These are phyloP conservation scores for Boechera stricta DNA, from an alignment of 345 rosid species.

Conservation along the genomic window DNA sequence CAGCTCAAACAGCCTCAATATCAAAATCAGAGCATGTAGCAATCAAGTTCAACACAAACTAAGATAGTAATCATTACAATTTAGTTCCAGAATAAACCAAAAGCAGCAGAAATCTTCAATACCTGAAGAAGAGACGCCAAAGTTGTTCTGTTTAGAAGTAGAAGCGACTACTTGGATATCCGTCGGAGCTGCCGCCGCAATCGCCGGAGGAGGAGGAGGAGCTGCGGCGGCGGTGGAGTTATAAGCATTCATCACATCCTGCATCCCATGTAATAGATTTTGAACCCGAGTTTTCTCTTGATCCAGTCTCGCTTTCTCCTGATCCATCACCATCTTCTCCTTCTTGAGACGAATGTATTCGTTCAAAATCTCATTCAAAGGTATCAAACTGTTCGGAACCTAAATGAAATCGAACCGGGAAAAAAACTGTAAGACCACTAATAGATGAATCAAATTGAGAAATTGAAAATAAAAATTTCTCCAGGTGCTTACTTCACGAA, in stretches of 20 bases:
- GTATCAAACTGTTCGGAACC: constrained; percentile 88
- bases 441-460: background rate
- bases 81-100: background rate
- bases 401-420: constrained; percentile 13
- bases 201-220: constrained; percentile 30
- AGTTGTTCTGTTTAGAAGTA: constrained; percentile 17
- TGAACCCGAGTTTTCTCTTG: constrained; percentile 73
- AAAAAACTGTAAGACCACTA: background rate
- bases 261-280: constrained; percentile 72
- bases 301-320: constrained; percentile 71
- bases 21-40: background rate
- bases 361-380: constrained; percentile 71
- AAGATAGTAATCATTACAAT: background rate
- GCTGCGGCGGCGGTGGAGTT: constrained; percentile 49
- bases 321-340: constrained; percentile 71
- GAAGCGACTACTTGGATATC: constrained; percentile 21
- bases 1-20: background rate
- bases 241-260: constrained; percentile 70
- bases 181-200: background rate
- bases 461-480: background rate
- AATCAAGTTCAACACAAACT: constrained; percentile 1
- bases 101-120: background rate
- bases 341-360: constrained; percentile 83
- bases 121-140: constrained; percentile 36
- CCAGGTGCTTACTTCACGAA: constrained; percentile 57